A percentile compares a stretch with the other conserved stretches of the same genome.
These are phyloP conservation scores for Colletotrichum sp. DNA, from an alignment of 2,329 filamentous ascomycete genomes.

Conservation along the genomic window DNA sequence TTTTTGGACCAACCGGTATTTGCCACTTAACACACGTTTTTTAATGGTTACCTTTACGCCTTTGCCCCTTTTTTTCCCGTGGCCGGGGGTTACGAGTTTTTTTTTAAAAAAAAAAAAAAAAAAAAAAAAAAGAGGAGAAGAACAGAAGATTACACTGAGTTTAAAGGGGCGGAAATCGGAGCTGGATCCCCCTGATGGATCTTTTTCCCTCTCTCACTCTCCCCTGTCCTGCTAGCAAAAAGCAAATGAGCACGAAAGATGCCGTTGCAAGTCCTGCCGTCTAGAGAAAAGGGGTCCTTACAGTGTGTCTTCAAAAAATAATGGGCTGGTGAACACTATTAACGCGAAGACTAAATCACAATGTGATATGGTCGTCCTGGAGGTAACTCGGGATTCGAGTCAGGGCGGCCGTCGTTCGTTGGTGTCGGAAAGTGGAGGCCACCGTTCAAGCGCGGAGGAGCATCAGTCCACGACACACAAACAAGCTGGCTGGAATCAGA, in stretches of 20 bases:
- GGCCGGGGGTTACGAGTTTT: too few relatives aligned
- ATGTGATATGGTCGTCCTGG: not conserved
- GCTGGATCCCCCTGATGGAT: not conserved
- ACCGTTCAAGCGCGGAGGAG: not conserved
- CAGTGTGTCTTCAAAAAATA: not conserved
- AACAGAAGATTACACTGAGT: not conserved
- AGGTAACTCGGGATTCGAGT: slow-evolving; percentile 19
- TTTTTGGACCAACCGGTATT: too few relatives aligned
- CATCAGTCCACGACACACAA: not conserved
- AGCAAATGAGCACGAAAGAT: not conserved
- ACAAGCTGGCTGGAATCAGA: not conserved
- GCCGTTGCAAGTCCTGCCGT: not conserved
- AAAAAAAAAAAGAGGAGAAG: not conserved
- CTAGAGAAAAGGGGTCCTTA: not conserved
- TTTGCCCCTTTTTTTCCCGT: too few relatives aligned
- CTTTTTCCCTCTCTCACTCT: not conserved
- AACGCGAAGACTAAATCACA: not conserved
- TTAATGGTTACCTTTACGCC: too few relatives aligned
- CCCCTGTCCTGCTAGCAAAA: not conserved
- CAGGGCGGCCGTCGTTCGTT: not conserved
- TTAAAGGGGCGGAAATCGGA: slow-evolving; percentile 2
- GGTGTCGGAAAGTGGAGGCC: slow-evolving; percentile 11
- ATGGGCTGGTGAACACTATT: not conserved
- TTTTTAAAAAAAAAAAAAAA: not conserved
- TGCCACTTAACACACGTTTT: too few relatives aligned